phyloP scores from a whole-genome alignment of 495 filamentous ascomycete genomes.

The Xylaria curta region DNA sequence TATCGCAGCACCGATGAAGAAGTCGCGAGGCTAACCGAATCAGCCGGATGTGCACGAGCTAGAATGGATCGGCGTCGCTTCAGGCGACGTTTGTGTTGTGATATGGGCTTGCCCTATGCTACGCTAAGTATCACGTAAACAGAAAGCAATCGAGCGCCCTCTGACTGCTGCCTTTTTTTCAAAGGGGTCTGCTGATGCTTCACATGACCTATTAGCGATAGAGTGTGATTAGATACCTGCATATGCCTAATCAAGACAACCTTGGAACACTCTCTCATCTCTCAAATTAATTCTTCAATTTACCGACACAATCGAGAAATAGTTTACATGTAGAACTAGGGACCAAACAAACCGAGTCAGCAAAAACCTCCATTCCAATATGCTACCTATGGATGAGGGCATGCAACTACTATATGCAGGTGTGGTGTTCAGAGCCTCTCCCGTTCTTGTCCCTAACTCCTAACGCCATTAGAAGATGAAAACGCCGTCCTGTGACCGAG shows the following conservation, averaged over 20 bases:
- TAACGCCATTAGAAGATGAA: slow-evolving; percentile 17
- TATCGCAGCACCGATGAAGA: not conserved
- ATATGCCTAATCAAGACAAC: not conserved
- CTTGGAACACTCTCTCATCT: not conserved
- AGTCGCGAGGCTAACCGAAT: not conserved
- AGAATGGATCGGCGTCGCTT: not conserved
- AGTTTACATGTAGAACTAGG: not conserved
- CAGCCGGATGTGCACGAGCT: not conserved
- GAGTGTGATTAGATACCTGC: not conserved
- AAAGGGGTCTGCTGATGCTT: not conserved
- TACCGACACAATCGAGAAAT: not conserved
- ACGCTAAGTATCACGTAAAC: not conserved
- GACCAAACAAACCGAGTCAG: not conserved
- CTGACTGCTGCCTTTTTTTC: not conserved
- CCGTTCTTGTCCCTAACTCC: slow-evolving; percentile 21
- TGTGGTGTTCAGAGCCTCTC: slow-evolving; percentile 12
- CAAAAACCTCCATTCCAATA: slow-evolving; percentile 22
- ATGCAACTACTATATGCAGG: slow-evolving; percentile 22
- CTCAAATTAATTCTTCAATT: not conserved
- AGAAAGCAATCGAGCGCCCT: not conserved
- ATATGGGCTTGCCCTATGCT: not conserved
- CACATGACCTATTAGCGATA: not conserved
- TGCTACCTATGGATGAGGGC: slow-evolving; percentile 26
- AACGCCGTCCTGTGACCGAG: slow-evolving; percentile 22
- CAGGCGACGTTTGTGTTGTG: not conserved